Conservation (phyloP, 805 yeast species). For the Candida maesae region DNA sequence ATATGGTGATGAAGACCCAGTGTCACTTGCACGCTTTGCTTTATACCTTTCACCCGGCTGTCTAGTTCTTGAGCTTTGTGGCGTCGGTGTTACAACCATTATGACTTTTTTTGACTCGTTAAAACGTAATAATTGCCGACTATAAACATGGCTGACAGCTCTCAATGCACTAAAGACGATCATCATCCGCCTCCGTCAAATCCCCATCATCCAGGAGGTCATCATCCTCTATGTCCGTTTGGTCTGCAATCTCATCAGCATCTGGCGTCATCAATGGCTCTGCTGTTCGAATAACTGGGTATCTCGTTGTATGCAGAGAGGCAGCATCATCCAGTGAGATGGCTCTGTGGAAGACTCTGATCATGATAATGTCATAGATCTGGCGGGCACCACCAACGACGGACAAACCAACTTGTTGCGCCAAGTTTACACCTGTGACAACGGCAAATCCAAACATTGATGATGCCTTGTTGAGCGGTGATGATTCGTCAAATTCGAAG, state of each 20-base stretch:
- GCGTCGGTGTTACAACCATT: too few species aligned
- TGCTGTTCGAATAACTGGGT: slow-evolving; percentile 10
- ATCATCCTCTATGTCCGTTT: slow-evolving; percentile 20
- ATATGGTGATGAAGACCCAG: too few species aligned
- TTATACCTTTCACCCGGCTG: too few species aligned
- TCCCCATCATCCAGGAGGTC: slow-evolving; percentile 31
- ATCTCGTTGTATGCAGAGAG: slow-evolving; percentile 3
- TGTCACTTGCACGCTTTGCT: too few species aligned
- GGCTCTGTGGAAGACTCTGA: slow-evolving; percentile 16
- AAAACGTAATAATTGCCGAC: too few species aligned
- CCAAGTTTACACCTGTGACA: slow-evolving; percentile 27
- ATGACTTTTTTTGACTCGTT: too few species aligned
- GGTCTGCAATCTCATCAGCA: slow-evolving; percentile 10
- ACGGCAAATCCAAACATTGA: slow-evolving; percentile 31
- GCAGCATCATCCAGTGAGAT: slow-evolving; percentile 15
- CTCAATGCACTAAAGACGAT: slow-evolving; percentile 20
- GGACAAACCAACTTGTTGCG: slow-evolving; percentile 13
- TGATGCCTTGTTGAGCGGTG: slow-evolving; percentile 48
- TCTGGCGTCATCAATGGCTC: slow-evolving; percentile 15
- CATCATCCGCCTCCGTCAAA: slow-evolving; percentile 27
- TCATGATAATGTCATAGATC: slow-evolving; percentile 2
- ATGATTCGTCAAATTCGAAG: slow-evolving; percentile 61
- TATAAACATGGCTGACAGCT: too few species aligned
- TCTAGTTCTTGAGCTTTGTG: too few species aligned
- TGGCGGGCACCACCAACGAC: slow-evolving; percentile 5